Evolutionary conservation across 2,329 filamentous ascomycete genomes (phyloP).

Genomic region (Colletotrichum karsti): DNA sequence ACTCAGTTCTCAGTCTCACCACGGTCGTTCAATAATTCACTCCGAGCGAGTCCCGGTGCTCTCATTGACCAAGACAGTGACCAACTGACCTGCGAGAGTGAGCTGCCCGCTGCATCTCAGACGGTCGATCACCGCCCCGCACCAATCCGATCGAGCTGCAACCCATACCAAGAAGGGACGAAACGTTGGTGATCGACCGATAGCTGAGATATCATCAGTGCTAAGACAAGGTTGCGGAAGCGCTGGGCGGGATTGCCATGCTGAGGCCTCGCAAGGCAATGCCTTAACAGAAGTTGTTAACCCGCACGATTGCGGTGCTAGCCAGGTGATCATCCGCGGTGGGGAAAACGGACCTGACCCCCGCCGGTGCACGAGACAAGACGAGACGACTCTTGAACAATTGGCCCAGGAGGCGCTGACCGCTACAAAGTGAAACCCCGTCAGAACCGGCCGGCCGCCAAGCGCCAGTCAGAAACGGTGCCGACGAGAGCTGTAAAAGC

Average conservation of each 20-base stretch:
- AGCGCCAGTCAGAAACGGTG: conserved; percentile 14
- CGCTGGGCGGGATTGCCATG: conserved; percentile 1
- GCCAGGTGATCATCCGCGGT: conserved; percentile 31
- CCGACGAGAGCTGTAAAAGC: background rate
- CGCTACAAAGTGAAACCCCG: conserved; percentile 29
- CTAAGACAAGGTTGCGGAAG: background rate
- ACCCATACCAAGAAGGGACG: background rate
- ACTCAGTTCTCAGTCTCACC: conserved; percentile 23
- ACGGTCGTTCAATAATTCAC: background rate
- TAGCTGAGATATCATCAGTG: conserved; percentile 1
- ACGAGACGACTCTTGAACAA: conserved; percentile 20
- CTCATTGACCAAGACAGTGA: background rate
- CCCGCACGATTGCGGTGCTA: conserved; percentile 21
- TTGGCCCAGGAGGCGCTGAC: conserved; percentile 27
- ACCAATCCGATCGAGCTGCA: conserved; percentile 23
- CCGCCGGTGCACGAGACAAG: conserved; percentile 24
- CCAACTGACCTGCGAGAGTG: background rate
- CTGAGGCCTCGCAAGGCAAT: conserved; percentile 16
- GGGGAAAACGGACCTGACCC: conserved; percentile 24
- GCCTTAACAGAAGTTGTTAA: conserved; percentile 18
- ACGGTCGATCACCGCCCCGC: conserved; percentile 16
- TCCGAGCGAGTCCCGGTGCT: background rate
- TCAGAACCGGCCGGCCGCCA: conserved; percentile 16
- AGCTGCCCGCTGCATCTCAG: conserved; percentile 21
- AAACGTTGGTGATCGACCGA: conserved; percentile 3